phyloP scores from a whole-genome alignment of 306 rosid species.

The Erythrophleum fordii region DNA sequence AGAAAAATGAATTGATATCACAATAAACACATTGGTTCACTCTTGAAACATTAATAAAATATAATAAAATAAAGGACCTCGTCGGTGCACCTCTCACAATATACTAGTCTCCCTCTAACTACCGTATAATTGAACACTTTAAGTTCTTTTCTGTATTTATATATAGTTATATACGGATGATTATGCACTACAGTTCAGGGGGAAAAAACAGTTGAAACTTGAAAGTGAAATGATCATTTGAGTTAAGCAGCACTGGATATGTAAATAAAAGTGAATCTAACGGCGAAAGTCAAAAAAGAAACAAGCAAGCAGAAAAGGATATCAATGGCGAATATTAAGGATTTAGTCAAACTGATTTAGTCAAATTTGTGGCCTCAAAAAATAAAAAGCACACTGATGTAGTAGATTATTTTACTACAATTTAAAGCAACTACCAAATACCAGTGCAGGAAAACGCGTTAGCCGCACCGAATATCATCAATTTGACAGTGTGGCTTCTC shows the following conservation, averaged over 20 bases:
- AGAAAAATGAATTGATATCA: background rate
- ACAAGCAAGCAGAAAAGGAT: background rate
- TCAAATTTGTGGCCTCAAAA: background rate
- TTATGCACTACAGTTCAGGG: too few relatives aligned
- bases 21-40: background rate
- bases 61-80: background rate
- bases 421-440: constrained; percentile 31
- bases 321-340: constrained; percentile 32
- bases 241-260: background rate
- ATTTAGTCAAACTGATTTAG: background rate
- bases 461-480: constrained; percentile 46
- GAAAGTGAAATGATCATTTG: too few relatives aligned
- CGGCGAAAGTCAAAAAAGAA: background rate
- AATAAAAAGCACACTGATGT: constrained; percentile 19
- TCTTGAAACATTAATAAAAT: constrained; percentile 16
- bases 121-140: too few relatives aligned
- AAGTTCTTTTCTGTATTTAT: too few relatives aligned
- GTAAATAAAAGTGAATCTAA: background rate
- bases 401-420: constrained; percentile 7
- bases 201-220: too few relatives aligned
- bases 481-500: constrained; percentile 41
- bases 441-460: constrained; percentile 36
- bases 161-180: too few relatives aligned
- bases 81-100: background rate
- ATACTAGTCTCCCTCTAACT: too few relatives aligned